Evolutionary conservation across 169 alveolate species (phyloP).

Genomic region (Eimeria necatrix): DNA sequence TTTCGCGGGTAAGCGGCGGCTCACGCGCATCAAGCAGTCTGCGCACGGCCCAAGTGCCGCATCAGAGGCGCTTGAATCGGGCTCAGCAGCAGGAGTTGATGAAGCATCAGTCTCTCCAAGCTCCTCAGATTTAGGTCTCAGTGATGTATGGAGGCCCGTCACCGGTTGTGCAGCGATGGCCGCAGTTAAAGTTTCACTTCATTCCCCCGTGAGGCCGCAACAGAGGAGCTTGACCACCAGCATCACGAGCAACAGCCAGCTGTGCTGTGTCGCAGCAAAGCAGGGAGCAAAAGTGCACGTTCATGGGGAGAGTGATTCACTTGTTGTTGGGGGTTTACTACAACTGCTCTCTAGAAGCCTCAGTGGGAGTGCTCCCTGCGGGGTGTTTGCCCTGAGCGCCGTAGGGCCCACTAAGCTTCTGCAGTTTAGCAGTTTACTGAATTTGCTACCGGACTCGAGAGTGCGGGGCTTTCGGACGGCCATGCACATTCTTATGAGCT

Average conservation of each 20-base stretch:
- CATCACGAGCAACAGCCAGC: not conserved
- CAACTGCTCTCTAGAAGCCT: conserved; percentile 55
- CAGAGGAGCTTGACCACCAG: not conserved
- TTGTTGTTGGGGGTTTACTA: conserved; percentile 61
- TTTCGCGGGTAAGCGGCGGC: not conserved
- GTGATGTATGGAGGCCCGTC: conserved; percentile 29
- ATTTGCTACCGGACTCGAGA: conserved; percentile 24
- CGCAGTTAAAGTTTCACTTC: conserved; percentile 37
- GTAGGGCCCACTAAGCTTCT: conserved; percentile 27
- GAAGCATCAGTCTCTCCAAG: not conserved
- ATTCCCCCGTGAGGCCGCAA: not conserved
- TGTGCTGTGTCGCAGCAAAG: conserved; percentile 43
- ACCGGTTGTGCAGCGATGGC: conserved; percentile 70
- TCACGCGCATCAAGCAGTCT: not conserved
- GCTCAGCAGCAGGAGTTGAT: not conserved
- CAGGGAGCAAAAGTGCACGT: conserved; percentile 19
- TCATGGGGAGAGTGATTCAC: conserved; percentile 50
- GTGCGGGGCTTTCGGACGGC: conserved; percentile 56
- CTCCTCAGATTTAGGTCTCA: not conserved
- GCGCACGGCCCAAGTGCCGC: not conserved
- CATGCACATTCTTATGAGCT: not conserved
- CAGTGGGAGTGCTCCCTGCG: conserved; percentile 51
- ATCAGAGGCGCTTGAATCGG: conserved; percentile 5
- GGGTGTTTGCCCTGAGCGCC: conserved; percentile 11
- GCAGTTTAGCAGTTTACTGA: conserved; percentile 47